Percentiles rank a stretch among this genome's conserved stretches.
These are phyloP conservation scores for Centaurea solstitialis DNA, from an alignment of 129 eudicot genomes.

Conservation along the genomic window DNA sequence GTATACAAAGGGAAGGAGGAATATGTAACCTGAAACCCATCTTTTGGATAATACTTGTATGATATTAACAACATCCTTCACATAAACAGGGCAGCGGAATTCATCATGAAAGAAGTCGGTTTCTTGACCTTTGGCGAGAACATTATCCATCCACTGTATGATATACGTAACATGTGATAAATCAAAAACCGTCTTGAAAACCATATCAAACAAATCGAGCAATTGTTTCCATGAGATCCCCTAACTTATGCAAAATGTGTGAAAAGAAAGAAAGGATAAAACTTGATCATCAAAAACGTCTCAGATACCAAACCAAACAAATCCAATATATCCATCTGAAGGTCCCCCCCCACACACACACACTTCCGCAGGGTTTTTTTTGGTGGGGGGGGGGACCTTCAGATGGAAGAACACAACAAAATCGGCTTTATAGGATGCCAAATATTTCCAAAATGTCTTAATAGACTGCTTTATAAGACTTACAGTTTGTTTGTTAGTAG, in stretches of 20 bases:
- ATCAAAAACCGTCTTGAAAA: too few species aligned
- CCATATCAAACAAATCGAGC: too few species aligned
- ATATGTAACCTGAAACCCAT: slow-evolving; percentile 82
- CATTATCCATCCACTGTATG: slow-evolving; percentile 86
- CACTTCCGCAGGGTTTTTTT: too few species aligned
- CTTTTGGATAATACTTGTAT: slow-evolving; percentile 42
- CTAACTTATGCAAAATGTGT: too few species aligned
- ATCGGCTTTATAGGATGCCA: background rate
- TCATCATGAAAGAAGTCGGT: slow-evolving; percentile 73
- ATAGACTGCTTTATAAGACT: background rate
- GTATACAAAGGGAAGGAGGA: background rate
- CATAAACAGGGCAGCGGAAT: slow-evolving; percentile 79
- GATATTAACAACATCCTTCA: slow-evolving; percentile 75
- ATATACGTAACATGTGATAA: background rate
- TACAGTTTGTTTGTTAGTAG: too few species aligned
- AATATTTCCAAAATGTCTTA: background rate
- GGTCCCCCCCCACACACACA: too few species aligned
- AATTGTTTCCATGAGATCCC: too few species aligned
- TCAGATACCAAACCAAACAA: background rate
- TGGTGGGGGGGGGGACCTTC: too few species aligned
- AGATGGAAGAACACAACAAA: background rate
- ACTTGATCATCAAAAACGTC: background rate
- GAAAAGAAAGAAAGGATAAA: background rate
- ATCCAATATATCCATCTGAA: too few species aligned
- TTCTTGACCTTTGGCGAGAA: slow-evolving; percentile 70